Conservation (phyloP, 169 alveolate genomes). For the Plasmodium chabaudi region DNA sequence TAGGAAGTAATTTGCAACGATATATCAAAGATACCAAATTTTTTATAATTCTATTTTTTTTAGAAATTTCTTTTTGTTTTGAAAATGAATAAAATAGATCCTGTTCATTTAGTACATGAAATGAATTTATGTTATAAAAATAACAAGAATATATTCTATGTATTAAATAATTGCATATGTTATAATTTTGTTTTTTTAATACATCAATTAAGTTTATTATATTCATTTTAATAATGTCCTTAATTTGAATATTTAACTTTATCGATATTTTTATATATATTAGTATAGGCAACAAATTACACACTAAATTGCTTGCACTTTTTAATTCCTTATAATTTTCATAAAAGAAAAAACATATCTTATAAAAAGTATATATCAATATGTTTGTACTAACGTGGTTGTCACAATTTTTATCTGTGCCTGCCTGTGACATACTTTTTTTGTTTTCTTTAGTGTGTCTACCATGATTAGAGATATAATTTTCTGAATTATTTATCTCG, state of each 20-base stretch:
- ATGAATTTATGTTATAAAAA: slow-evolving; percentile 27
- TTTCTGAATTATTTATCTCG: too few species aligned
- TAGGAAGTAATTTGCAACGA: not conserved
- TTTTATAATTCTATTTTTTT: slow-evolving; percentile 26
- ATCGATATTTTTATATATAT: slow-evolving; percentile 27
- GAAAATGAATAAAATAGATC: slow-evolving; percentile 16
- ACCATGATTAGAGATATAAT: too few species aligned
- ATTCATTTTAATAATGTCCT: slow-evolving; percentile 28
- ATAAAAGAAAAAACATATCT: slow-evolving; percentile 42
- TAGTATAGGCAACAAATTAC: slow-evolving; percentile 18
- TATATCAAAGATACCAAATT: slow-evolving; percentile 13
- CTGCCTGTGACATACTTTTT: not conserved
- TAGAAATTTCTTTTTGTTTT: not conserved
- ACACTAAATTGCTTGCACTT: slow-evolving; percentile 26
- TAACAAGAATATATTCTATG: slow-evolving; percentile 52
- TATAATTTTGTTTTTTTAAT: slow-evolving; percentile 22
- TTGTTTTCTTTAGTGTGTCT: not conserved
- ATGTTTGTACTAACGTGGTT: slow-evolving; percentile 17
- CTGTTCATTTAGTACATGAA: slow-evolving; percentile 23
- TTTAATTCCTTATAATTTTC: slow-evolving; percentile 21
- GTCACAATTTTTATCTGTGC: not conserved
- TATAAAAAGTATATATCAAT: slow-evolving; percentile 37
- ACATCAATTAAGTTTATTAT: slow-evolving; percentile 10
- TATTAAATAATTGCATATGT: slow-evolving; percentile 41
- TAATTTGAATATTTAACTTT: slow-evolving; percentile 12